Conservation (phyloP, 2,329 filamentous ascomycete species). For the Pseudogymnoascus sp. region DNA sequence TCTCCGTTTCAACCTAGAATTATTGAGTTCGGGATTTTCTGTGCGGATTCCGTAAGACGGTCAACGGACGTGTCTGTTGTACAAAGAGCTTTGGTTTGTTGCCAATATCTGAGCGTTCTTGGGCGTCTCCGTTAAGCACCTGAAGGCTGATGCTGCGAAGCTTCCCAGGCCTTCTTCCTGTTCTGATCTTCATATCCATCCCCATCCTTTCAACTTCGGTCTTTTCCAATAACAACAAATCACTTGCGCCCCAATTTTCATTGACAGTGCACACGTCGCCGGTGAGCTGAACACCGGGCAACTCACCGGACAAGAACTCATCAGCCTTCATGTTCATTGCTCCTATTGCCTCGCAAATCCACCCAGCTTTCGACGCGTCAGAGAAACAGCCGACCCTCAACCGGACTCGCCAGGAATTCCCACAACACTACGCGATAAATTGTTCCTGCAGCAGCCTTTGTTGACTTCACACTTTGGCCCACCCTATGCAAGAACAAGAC, state of each 20-base stretch:
- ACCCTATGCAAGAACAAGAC: background rate
- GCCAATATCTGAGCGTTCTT: background rate
- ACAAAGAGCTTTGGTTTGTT: slow-evolving; percentile 3
- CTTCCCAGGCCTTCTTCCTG: background rate
- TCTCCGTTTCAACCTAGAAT: slow-evolving; percentile 1
- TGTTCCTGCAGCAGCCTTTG: background rate
- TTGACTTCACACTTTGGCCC: background rate
- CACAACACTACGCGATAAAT: background rate
- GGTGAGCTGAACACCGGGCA: background rate
- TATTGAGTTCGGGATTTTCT: background rate
- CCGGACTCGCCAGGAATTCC: background rate
- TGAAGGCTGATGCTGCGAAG: background rate
- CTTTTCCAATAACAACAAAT: background rate
- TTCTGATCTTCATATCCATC: background rate
- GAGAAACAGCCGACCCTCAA: background rate
- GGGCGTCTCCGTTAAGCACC: background rate
- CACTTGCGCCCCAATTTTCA: background rate
- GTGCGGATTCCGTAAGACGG: background rate
- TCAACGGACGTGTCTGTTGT: background rate
- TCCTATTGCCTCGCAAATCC: background rate
- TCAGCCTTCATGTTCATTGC: background rate
- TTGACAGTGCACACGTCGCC: background rate
- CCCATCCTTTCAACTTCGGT: background rate
- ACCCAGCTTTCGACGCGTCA: background rate
- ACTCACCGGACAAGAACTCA: background rate